These are phyloP conservation scores for Coemansia sp. DNA, from an alignment of 192 early-diverging fungal genomes.

Conservation along the genomic window DNA sequence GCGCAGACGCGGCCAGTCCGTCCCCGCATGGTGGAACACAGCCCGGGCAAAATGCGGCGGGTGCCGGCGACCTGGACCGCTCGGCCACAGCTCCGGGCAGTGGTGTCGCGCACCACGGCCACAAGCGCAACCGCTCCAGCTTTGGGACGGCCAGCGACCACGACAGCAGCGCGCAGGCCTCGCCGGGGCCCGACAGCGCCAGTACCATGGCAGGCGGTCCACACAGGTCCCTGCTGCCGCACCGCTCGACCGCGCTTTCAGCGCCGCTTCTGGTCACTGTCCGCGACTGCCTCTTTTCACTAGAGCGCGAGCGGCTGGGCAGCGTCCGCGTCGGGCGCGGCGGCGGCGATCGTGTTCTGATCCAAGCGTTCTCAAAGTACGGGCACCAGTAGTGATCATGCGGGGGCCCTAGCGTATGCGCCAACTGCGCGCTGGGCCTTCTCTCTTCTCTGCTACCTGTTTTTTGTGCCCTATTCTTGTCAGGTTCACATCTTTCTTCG, in stretches of 20 bases:
- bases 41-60: no score
- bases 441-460: neutral
- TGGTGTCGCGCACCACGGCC: slow-evolving; percentile 1
- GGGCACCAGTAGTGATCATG: neutral
- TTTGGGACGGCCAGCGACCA: slow-evolving; percentile 20
- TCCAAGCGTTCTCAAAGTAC: slow-evolving; percentile 27
- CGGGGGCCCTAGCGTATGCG: neutral
- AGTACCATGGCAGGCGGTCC: neutral
- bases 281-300: slow-evolving; percentile 65
- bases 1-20: neutral
- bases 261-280: slow-evolving; percentile 57
- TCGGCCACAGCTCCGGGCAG: neutral
- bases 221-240: slow-evolving; percentile 4
- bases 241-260: slow-evolving; percentile 29
- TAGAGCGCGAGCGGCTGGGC: slow-evolving; percentile 59
- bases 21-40: neutral
- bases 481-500: neutral
- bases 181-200: slow-evolving; percentile 13
- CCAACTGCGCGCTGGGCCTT: neutral
- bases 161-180: slow-evolving; percentile 11
- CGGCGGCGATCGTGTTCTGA: slow-evolving; percentile 39
- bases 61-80: no score
- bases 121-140: slow-evolving; percentile 27
- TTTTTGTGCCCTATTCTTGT: no score
- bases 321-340: slow-evolving; percentile 34